A percentile compares a stretch with the other conserved stretches of the same genome.
phyloP scores from a whole-genome alignment of 805 yeast species.

The Blastobotrys attinorum region DNA sequence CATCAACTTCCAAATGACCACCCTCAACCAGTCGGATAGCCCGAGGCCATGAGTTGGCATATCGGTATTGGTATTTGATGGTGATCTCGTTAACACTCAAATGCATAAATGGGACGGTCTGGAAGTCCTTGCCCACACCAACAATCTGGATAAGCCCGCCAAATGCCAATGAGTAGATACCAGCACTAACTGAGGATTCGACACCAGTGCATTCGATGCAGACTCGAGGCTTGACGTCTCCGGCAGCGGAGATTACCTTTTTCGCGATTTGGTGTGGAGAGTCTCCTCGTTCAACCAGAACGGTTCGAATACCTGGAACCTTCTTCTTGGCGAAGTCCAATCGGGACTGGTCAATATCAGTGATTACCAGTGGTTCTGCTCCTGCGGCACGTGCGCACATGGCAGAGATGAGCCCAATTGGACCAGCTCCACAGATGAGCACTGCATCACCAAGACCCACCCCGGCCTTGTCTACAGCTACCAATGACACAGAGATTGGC shows the following conservation, averaged over 20 bases:
- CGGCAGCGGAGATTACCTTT: slow-evolving; percentile 29
- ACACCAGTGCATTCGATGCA: slow-evolving; percentile 51
- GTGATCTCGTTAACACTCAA: slow-evolving; percentile 45
- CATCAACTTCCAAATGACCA: slow-evolving; percentile 37
- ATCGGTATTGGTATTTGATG: slow-evolving; percentile 45
- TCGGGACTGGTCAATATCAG: slow-evolving; percentile 40
- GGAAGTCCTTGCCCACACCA: slow-evolving; percentile 44
- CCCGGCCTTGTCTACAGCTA: slow-evolving; percentile 43
- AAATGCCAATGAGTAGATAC: slow-evolving; percentile 40
- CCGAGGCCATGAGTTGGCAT: slow-evolving; percentile 52
- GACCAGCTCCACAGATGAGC: slow-evolving; percentile 49
- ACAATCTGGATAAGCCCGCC: slow-evolving; percentile 41
- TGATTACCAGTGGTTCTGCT: slow-evolving; percentile 43
- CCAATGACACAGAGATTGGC: slow-evolving; percentile 47
- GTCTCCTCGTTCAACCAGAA: slow-evolving; percentile 36
- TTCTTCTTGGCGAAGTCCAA: slow-evolving; percentile 39
- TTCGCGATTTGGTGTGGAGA: slow-evolving; percentile 26
- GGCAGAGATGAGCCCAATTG: slow-evolving; percentile 47
- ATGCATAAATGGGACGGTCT: slow-evolving; percentile 49
- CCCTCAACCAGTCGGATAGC: slow-evolving; percentile 39
- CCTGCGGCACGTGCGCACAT: slow-evolving; percentile 45
- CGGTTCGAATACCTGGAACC: slow-evolving; percentile 41
- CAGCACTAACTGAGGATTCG: slow-evolving; percentile 40
- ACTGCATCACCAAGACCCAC: slow-evolving; percentile 42
- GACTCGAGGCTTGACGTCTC: slow-evolving; percentile 37